Conservation (phyloP, 768 basidiomycete genomes). For the Mycena sanguinolenta region DNA sequence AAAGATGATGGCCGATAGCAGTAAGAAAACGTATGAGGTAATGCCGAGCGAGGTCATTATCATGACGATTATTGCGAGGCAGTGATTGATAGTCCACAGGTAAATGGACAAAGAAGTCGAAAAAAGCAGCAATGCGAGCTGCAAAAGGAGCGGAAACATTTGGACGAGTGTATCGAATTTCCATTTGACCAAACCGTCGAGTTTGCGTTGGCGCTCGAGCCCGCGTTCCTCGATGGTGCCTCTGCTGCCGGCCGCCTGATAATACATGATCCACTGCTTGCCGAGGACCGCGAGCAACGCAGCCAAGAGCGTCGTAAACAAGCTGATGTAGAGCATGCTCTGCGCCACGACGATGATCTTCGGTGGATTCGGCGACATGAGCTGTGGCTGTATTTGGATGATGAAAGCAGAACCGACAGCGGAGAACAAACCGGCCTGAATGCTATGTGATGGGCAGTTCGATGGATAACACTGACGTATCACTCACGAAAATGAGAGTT, state of each 20-base stretch:
- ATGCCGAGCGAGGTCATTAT: background rate
- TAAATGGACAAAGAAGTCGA: background rate
- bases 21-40: background rate
- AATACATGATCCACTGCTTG: background rate
- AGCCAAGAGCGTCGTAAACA: background rate
- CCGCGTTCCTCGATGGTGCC: background rate
- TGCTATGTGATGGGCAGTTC: no score
- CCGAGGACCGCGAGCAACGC: background rate
- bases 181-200: background rate
- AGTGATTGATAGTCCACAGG: background rate
- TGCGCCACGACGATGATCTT: background rate
- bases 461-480: background rate
- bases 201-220: background rate
- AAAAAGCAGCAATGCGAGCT: background rate
- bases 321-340: background rate
- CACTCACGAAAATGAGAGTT: constrained; percentile 20
- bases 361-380: background rate
- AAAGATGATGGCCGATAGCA: background rate
- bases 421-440: background rate
- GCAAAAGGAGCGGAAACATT: background rate
- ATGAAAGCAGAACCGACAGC: background rate
- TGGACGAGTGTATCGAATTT: background rate
- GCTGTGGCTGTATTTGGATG: background rate
- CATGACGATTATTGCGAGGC: background rate
- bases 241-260: background rate